phyloP scores from a whole-genome alignment of 1,284 basidiomycete species.

The Waitea zeae region DNA sequence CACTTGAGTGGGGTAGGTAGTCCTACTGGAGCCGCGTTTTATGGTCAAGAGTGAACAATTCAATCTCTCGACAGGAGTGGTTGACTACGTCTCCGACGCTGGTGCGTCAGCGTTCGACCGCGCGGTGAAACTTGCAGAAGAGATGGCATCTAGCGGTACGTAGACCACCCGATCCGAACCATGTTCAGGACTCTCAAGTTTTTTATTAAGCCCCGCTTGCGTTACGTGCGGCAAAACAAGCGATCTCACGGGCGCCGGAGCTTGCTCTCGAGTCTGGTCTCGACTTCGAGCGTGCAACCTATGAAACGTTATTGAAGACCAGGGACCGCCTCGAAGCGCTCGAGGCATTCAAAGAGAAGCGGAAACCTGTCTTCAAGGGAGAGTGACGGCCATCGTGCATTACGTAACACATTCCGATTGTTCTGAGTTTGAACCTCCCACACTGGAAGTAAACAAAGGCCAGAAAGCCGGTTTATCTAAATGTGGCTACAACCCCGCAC shows the following conservation, averaged over 20 bases:
- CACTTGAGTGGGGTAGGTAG: conserved; percentile 55
- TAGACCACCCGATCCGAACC: conserved; percentile 5
- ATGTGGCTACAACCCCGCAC: conserved; percentile 10
- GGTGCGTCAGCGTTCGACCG: conserved; percentile 45
- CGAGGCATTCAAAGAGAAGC: conserved; percentile 80
- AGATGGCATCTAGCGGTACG: conserved; percentile 57
- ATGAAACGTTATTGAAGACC: conserved; percentile 66
- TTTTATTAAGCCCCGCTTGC: conserved; percentile 78
- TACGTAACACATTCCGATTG: background rate
- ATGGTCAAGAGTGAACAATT: conserved; percentile 5
- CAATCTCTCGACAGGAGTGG: conserved; percentile 33
- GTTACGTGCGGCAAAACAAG: conserved; percentile 76
- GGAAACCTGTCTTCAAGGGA: conserved; percentile 69
- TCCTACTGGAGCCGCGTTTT: conserved; percentile 3
- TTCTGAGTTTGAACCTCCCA: too few relatives aligned
- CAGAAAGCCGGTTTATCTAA: too few relatives aligned
- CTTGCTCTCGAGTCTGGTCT: conserved; percentile 70
- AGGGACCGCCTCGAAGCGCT: conserved; percentile 78
- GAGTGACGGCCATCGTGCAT: conserved; percentile 31
- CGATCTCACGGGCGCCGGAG: conserved; percentile 68
- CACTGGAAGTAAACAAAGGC: too few relatives aligned
- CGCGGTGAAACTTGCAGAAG: conserved; percentile 43
- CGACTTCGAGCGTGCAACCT: conserved; percentile 78
- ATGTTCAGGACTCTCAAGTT: conserved; percentile 1
- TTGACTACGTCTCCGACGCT: conserved; percentile 58